Conservation (phyloP, 2,329 filamentous ascomycete species). For the Fusarium anguioides region DNA sequence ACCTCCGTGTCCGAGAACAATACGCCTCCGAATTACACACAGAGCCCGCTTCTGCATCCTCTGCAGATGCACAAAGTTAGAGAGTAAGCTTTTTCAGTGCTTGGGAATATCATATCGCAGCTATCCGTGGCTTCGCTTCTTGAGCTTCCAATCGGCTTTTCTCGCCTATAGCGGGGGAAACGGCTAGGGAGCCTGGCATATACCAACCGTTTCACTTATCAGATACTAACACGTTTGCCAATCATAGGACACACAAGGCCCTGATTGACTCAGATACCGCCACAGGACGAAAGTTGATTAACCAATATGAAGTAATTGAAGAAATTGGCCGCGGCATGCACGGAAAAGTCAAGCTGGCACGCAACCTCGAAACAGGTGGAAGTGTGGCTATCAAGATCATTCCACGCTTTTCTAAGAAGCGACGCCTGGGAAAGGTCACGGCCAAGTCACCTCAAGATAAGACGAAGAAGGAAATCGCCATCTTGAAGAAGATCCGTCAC, state of each 20-base stretch:
- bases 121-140: neutral
- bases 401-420: constrained; percentile 91
- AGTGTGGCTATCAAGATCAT: constrained; percentile 99
- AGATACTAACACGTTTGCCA: constrained; percentile 31
- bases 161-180: constrained; percentile 19
- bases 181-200: constrained; percentile 19
- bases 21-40: constrained; percentile 60
- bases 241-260: constrained; percentile 81
- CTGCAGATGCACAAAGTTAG: constrained; percentile 78
- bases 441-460: constrained; percentile 76
- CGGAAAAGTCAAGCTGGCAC: constrained; percentile 95
- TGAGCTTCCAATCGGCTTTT: constrained; percentile 7
- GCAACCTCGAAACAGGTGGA: constrained; percentile 78
- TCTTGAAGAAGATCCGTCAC: constrained; percentile 97
- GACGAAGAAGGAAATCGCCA: constrained; percentile 95
- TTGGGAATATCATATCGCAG: neutral
- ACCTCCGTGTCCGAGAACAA: constrained; percentile 64
- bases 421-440: constrained; percentile 86
- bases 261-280: constrained; percentile 89
- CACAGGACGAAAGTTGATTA: constrained; percentile 95
- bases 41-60: constrained; percentile 75
- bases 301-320: constrained; percentile 96
- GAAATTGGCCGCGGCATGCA: constrained; percentile 96
- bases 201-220: constrained; percentile 15
- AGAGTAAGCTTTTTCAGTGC: constrained; percentile 68